Evolutionary conservation across 2,329 filamentous ascomycete genomes (phyloP).

Genomic region (Diplodia mutila): DNA sequence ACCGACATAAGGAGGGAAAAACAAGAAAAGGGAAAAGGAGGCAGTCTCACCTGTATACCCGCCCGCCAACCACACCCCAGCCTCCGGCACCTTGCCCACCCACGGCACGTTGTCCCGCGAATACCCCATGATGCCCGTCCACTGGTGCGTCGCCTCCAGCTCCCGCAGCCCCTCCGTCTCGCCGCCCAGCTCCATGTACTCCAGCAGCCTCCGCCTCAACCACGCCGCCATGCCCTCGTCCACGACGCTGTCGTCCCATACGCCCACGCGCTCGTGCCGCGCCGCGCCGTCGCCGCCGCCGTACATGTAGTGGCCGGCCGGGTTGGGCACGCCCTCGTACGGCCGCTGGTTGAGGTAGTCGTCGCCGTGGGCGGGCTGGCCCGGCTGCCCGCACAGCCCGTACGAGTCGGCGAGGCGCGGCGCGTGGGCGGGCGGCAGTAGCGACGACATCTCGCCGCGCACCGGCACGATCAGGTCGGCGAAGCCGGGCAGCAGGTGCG

Average conservation of each 20-base stretch:
- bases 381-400: constrained; percentile 62
- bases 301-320: constrained; percentile 62
- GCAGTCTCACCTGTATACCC: constrained; percentile 63
- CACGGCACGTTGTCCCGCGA: constrained; percentile 69
- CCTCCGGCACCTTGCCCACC: constrained; percentile 69
- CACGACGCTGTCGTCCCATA: constrained; percentile 63
- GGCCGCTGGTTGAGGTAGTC: constrained; percentile 77
- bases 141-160: constrained; percentile 56
- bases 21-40: not conserved
- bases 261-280: constrained; percentile 54
- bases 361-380: constrained; percentile 56
- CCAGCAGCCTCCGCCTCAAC: constrained; percentile 53
- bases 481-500: constrained; percentile 71
- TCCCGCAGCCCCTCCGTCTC: constrained; percentile 45
- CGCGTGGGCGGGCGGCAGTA: constrained; percentile 58
- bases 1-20: not conserved
- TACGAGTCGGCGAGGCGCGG: constrained; percentile 62
- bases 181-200: constrained; percentile 41
- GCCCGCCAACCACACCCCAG: constrained; percentile 65
- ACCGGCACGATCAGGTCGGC: constrained; percentile 75
- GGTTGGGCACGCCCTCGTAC: constrained; percentile 45
- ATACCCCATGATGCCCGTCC: constrained; percentile 83
- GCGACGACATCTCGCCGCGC: constrained; percentile 71
- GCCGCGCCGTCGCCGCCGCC: constrained; percentile 68
- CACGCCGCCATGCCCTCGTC: constrained; percentile 61